Evolutionary conservation across 768 basidiomycete species (phyloP), one percentile per base, ranked within the genome.

Genomic region (Sarcodon aspratus): DNA sequence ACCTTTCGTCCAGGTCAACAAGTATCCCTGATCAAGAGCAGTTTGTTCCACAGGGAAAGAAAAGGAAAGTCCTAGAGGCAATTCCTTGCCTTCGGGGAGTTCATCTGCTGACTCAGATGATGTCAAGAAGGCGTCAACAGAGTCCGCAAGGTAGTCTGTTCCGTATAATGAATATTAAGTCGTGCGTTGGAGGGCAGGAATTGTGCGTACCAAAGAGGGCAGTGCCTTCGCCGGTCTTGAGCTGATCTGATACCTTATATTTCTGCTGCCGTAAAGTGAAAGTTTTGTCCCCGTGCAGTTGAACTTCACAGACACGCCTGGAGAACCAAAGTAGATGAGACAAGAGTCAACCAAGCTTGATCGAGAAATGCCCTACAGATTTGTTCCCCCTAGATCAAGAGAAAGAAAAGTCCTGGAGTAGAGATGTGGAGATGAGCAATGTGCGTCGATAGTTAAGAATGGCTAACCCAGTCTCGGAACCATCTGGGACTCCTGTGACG

Each of bases 1-100:
- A 3, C 94, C 96, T 66, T 97, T 95, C 3, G 90, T 97, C 90
- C 90, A 93, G 0, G 88, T 95, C 34, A 98, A 70, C 52, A 99
- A 84, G 52, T 81, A 88, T 1, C 96, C 96, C 18, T 81, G 79
- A 57, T 84, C 84, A 18, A 98, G 74, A 0, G 96, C 93, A 0
- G 90, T 92, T 62, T 99, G 96, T 58, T 96, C 91, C 31, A 98
- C 96, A 1, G 96, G 96, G 71, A 97, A 96, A 31, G 89, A 93
- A 65, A 98, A 99, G 0, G 96, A 98, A 46, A 99, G 75, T 8
- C 95, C 96, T 3, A 99, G 81, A 32, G 78, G 75, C 36, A 85
- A 55, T 13, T 61, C 55, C 18, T 52, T 50, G n/a, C 54, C 47
- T 34, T 53, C 53, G 45, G 71, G 66, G 8, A 78, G 68, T 2